Evolutionary conservation across 1,284 basidiomycete species (phyloP).

Genomic region (Schizopora paradoxa): DNA sequence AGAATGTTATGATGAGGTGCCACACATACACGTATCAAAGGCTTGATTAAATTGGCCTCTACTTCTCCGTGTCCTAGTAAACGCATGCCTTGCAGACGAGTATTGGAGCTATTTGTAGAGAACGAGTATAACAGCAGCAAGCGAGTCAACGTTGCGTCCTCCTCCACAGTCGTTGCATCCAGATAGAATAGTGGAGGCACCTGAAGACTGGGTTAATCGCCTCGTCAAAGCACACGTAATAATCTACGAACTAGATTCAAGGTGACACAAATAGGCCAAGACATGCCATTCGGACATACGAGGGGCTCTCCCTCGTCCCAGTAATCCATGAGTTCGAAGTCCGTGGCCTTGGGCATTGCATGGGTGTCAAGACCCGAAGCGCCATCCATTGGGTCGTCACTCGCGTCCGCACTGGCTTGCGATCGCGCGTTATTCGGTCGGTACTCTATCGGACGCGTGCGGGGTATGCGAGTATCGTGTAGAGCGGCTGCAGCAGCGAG

Average conservation of each 20-base stretch:
- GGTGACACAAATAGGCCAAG: slow-evolving; percentile 72
- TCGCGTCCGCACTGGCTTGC: slow-evolving; percentile 29
- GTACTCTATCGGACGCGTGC: slow-evolving; percentile 63
- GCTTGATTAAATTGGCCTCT: slow-evolving; percentile 39
- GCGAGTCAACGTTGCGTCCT: slow-evolving; percentile 49
- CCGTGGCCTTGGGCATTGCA: slow-evolving; percentile 44
- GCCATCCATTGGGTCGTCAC: slow-evolving; percentile 46
- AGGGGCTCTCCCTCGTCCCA: slow-evolving; percentile 77
- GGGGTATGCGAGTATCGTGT: slow-evolving; percentile 74
- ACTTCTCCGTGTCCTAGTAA: slow-evolving; percentile 55
- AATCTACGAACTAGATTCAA: slow-evolving; percentile 63
- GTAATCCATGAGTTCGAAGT: slow-evolving; percentile 79
- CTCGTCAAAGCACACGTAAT: neutral
- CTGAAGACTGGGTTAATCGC: slow-evolving; percentile 29
- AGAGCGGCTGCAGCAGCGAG: slow-evolving; percentile 70
- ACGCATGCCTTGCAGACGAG: slow-evolving; percentile 54
- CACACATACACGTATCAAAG: slow-evolving; percentile 44
- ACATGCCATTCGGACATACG: slow-evolving; percentile 39
- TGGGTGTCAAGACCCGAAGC: slow-evolving; percentile 56
- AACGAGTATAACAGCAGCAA: slow-evolving; percentile 63
- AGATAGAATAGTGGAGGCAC: slow-evolving; percentile 54
- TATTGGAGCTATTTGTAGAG: slow-evolving; percentile 24
- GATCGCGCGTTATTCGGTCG: slow-evolving; percentile 28
- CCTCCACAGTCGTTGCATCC: slow-evolving; percentile 64
- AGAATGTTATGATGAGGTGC: neutral